Evolutionary conservation across 2,329 filamentous ascomycete genomes (phyloP).

Genomic region (Xylaria sp.): DNA sequence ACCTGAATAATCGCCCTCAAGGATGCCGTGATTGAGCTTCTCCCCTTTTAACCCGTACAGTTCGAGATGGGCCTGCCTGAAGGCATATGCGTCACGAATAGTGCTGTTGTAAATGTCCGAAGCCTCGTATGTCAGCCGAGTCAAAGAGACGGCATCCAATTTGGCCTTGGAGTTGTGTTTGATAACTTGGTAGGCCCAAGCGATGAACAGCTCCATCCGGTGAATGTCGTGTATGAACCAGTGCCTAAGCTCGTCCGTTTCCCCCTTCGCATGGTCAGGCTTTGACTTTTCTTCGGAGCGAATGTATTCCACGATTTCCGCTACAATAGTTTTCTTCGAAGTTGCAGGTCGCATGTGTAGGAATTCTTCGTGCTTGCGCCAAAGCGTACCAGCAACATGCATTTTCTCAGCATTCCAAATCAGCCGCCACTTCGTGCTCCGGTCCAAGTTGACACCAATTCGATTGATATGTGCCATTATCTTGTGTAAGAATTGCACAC

Average conservation of each 20-base stretch:
- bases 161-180: conserved; percentile 72
- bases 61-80: conserved; percentile 71
- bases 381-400: conserved; percentile 77
- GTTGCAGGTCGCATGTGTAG: conserved; percentile 63
- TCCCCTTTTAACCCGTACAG: conserved; percentile 77
- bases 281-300: conserved; percentile 77
- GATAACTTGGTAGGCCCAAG: conserved; percentile 79
- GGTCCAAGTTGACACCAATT: conserved; percentile 69
- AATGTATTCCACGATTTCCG: conserved; percentile 76
- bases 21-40: conserved; percentile 67
- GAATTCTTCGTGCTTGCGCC: conserved; percentile 78
- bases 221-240: conserved; percentile 83
- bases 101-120: conserved; percentile 70
- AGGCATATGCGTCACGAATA: conserved; percentile 69
- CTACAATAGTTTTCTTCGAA: conserved; percentile 72
- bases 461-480: conserved; percentile 74
- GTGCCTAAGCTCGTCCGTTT: conserved; percentile 79
- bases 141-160: conserved; percentile 59
- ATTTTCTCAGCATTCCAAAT: conserved; percentile 93
- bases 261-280: conserved; percentile 66
- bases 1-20: conserved; percentile 67
- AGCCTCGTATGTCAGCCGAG: conserved; percentile 70
- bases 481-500: conserved; percentile 75
- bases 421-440: conserved; percentile 75
- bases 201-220: conserved; percentile 74